Conservation (phyloP, 495 filamentous ascomycete species). For the Hypoxylon cercidicola region DNA sequence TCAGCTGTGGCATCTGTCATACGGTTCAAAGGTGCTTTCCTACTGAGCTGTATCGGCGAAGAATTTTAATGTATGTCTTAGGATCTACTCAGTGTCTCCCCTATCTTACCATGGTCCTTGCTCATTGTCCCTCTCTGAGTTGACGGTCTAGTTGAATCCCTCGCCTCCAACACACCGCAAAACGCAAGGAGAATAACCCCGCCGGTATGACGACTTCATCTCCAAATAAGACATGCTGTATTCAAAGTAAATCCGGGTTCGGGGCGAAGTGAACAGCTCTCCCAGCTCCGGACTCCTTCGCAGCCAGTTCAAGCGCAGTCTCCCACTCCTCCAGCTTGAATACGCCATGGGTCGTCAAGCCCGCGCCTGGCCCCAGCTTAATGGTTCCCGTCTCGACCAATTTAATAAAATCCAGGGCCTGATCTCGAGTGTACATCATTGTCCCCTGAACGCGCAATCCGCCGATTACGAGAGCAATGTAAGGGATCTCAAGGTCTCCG, state of each 20-base stretch:
- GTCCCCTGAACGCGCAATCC: slow-evolving; percentile 16
- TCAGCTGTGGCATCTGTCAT: no score
- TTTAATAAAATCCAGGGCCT: slow-evolving; percentile 22
- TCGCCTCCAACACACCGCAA: no score
- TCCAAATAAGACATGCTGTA: background rate
- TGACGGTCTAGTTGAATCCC: no score
- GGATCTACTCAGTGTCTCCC: no score
- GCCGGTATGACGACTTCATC: no score
- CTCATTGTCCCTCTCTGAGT: no score
- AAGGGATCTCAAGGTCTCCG: slow-evolving; percentile 40
- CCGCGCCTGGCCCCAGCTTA: slow-evolving; percentile 18
- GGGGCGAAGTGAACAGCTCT: slow-evolving; percentile 36
- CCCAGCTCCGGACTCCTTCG: slow-evolving; percentile 32
- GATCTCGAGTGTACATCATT: slow-evolving; percentile 31
- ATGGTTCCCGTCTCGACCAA: slow-evolving; percentile 24
- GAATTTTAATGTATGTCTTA: no score
- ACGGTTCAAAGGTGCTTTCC: no score
- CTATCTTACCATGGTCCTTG: no score
- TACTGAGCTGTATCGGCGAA: no score
- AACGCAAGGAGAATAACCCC: no score
- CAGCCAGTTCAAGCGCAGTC: slow-evolving; percentile 17
- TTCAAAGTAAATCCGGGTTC: slow-evolving; percentile 42
- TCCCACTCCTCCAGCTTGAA: slow-evolving; percentile 27
- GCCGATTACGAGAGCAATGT: slow-evolving; percentile 6
- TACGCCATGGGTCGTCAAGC: slow-evolving; percentile 15